These are phyloP conservation scores for Phytophthora colocasiae DNA, from an alignment of 352 stramenopile species.

Conservation along the genomic window DNA sequence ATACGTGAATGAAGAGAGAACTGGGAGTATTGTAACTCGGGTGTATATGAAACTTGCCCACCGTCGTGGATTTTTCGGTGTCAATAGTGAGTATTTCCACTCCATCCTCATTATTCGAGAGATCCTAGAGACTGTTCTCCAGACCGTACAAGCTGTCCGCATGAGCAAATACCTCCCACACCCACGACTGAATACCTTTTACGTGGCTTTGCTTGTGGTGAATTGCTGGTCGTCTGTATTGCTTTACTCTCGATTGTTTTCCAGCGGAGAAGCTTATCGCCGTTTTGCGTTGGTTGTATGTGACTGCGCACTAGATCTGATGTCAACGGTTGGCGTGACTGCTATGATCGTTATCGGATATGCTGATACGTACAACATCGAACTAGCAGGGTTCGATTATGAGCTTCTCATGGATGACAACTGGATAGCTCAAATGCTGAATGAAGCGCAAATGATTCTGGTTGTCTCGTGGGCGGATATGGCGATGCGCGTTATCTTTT, in stretches of 20 bases:
- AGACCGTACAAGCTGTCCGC: constrained; percentile 25
- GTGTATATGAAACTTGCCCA: constrained; percentile 6
- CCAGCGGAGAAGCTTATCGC: constrained; percentile 3
- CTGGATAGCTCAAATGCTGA: constrained; percentile 27
- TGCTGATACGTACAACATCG: neutral
- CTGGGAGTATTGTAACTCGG: neutral
- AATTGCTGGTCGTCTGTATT: constrained; percentile 28
- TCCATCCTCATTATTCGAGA: constrained; percentile 5
- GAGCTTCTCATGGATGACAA: constrained; percentile 27
- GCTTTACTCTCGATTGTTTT: neutral
- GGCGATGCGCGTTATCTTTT: constrained; percentile 17
- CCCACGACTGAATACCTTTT: constrained; percentile 34
- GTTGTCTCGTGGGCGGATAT: constrained; percentile 34
- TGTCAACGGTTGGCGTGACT: constrained; percentile 19
- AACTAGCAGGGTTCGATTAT: constrained; percentile 5
- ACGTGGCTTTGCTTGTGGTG: constrained; percentile 25
- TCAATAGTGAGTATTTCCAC: neutral
- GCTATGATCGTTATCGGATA: constrained; percentile 19
- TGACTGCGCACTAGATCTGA: constrained; percentile 28
- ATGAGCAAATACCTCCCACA: constrained; percentile 27
- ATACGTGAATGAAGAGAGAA: neutral
- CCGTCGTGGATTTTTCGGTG: neutral
- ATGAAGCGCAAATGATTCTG: constrained; percentile 34
- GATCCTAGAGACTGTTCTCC: constrained; percentile 24
- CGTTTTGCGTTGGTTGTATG: constrained; percentile 22